Evolutionary conservation across 805 yeast genomes (phyloP).

Genomic region (Suhomyces sp.): DNA sequence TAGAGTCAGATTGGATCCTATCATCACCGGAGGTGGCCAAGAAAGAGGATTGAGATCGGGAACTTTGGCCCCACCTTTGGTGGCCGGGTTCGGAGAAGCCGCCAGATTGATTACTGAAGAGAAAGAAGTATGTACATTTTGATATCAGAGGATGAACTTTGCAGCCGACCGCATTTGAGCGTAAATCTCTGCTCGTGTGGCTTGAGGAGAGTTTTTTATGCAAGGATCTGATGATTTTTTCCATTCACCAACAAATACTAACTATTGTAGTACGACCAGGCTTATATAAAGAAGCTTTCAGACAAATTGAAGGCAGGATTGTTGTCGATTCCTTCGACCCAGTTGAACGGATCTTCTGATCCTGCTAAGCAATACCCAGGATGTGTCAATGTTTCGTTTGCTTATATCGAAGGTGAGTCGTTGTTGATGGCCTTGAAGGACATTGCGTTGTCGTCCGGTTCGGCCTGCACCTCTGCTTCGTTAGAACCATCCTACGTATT

Average conservation of each 20-base stretch:
- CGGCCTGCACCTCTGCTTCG: constrained; percentile 98
- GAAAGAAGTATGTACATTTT: constrained; percentile 36
- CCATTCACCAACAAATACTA: background rate
- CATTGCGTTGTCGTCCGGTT: constrained; percentile 92
- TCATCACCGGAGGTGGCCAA: constrained; percentile 97
- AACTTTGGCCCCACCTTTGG: constrained; percentile 93
- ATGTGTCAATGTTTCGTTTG: constrained; percentile 94
- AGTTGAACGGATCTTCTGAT: constrained; percentile 77
- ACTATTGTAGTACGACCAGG: constrained; percentile 50
- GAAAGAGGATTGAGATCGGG: constrained; percentile 98
- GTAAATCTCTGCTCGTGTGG: constrained; percentile 2
- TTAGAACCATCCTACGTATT: constrained; percentile 95
- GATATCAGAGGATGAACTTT: constrained; percentile 1
- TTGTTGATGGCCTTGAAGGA: constrained; percentile 96
- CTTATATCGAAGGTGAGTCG: constrained; percentile 97
- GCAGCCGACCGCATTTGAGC: background rate
- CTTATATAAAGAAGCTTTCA: constrained; percentile 69
- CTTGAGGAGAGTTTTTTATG: constrained; percentile 10
- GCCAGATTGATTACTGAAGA: constrained; percentile 78
- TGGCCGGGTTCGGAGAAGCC: constrained; percentile 97
- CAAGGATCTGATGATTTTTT: constrained; percentile 18
- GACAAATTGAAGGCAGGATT: constrained; percentile 69
- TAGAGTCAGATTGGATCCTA: constrained; percentile 92
- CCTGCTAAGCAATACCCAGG: constrained; percentile 63
- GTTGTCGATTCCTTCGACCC: constrained; percentile 81